Percentiles rank a stretch among this genome's conserved stretches.
Conservation (phyloP, 345 rosid species). For the Hevea brasiliensis region DNA sequence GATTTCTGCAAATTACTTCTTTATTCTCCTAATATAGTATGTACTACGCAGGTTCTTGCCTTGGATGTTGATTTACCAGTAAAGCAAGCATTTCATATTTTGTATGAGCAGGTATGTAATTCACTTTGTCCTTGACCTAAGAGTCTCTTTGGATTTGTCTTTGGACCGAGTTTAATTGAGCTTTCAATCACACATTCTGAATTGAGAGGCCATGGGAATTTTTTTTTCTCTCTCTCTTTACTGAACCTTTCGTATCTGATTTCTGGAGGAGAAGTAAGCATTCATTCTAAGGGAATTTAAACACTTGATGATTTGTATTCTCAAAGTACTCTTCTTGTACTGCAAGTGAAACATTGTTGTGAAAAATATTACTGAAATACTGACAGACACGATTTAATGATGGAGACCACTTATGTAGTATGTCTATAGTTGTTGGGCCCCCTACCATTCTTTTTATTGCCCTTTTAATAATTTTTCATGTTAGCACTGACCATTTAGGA, state of each 20-base stretch:
- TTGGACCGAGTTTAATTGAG: neutral
- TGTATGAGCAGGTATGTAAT: slow-evolving; percentile 29
- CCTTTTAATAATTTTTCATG: neutral
- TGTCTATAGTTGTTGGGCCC: neutral
- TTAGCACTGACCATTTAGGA: neutral
- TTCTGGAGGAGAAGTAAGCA: neutral
- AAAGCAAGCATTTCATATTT: slow-evolving; percentile 29
- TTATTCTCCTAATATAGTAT: slow-evolving; percentile 26
- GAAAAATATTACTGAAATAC: neutral
- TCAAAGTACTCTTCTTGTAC: neutral
- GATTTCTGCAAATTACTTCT: neutral
- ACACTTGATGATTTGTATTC: neutral
- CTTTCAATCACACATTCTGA: neutral
- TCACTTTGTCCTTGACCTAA: neutral
- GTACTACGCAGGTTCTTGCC: slow-evolving; percentile 28
- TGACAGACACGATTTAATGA: neutral
- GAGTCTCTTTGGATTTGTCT: neutral
- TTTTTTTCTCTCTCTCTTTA: too few species aligned
- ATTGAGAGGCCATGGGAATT: neutral
- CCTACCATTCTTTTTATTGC: neutral
- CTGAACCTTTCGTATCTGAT: neutral
- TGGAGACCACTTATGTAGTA: neutral
- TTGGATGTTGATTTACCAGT: slow-evolving; percentile 36
- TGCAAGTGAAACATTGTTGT: neutral
- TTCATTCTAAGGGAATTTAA: neutral